phyloP scores from a whole-genome alignment of 768 basidiomycete species.

The Pluteus cervinus region DNA sequence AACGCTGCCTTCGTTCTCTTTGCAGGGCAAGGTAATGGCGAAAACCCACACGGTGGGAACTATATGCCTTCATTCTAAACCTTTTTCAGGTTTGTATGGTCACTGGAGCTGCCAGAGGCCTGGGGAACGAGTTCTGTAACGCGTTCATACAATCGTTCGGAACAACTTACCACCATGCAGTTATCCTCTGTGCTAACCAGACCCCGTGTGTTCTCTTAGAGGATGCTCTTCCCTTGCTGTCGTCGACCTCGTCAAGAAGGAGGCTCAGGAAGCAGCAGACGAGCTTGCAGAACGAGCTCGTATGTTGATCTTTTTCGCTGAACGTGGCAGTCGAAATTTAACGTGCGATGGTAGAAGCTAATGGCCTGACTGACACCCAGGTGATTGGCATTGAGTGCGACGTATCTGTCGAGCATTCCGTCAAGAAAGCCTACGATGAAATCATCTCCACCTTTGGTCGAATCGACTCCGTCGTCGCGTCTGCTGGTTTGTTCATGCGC shows the following conservation, averaged over 20 bases:
- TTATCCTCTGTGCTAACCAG: conserved; percentile 4
- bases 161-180: conserved; percentile 9
- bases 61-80: conserved; percentile 1
- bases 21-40: conserved; percentile 61
- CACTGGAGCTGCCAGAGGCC: conserved; percentile 88
- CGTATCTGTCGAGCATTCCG: conserved; percentile 76
- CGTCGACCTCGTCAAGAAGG: conserved; percentile 71
- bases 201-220: conserved; percentile 27
- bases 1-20: conserved; percentile 71
- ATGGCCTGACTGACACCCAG: conserved; percentile 56
- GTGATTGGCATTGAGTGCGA: conserved; percentile 81
- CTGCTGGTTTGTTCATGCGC: conserved; percentile 63
- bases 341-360: no score
- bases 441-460: conserved; percentile 63
- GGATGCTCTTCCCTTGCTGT: conserved; percentile 79
- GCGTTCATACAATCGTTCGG: conserved; percentile 85
- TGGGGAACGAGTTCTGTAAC: conserved; percentile 87
- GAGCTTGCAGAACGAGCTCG: conserved; percentile 44
- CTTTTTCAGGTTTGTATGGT: conserved; percentile 73
- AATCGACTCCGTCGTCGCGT: conserved; percentile 81
- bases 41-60: conserved; percentile 1
- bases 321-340: no score
- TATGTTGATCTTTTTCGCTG: no score
- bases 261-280: conserved; percentile 60
- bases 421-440: conserved; percentile 63